Conservation (phyloP, 768 basidiomycete genomes). For the Boletus sp. region DNA sequence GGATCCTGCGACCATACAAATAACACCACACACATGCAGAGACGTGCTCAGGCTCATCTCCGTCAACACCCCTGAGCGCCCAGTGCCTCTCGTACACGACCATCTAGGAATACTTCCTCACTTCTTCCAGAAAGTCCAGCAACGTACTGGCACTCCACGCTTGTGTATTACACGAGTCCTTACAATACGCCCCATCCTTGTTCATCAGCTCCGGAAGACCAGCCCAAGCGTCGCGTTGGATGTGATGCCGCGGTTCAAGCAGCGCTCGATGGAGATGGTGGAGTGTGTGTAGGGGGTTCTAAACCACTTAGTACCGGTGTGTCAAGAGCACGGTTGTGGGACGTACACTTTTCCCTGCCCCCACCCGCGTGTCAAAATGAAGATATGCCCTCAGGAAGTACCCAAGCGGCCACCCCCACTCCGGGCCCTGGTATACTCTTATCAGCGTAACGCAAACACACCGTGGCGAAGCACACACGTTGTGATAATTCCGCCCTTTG, state of each 20-base stretch:
- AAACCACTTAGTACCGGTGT: background rate
- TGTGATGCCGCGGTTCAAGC: slow-evolving; percentile 65
- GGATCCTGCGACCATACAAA: slow-evolving; percentile 18
- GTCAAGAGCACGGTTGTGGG: background rate
- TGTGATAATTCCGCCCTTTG: slow-evolving; percentile 94
- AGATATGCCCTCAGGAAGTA: slow-evolving; percentile 95
- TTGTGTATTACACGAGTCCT: slow-evolving; percentile 89
- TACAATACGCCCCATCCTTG: slow-evolving; percentile 75
- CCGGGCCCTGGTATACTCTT: slow-evolving; percentile 60
- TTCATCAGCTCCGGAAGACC: slow-evolving; percentile 94
- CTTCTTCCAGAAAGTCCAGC: slow-evolving; percentile 82
- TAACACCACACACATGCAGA: slow-evolving; percentile 27
- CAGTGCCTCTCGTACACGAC: background rate
- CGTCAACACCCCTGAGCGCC: slow-evolving; percentile 1
- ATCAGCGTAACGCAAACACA: slow-evolving; percentile 12
- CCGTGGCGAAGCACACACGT: slow-evolving; percentile 43
- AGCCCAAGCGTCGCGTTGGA: slow-evolving; percentile 82
- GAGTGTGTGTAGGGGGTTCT: slow-evolving; percentile 71
- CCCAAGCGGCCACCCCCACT: slow-evolving; percentile 94
- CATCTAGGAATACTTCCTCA: slow-evolving; percentile 29
- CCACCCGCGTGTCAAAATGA: slow-evolving; percentile 73
- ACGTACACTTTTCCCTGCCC: slow-evolving; percentile 65
- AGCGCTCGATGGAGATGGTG: slow-evolving; percentile 78
- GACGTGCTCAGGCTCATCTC: slow-evolving; percentile 3
- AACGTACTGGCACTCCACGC: slow-evolving; percentile 96